phyloP scores from a whole-genome alignment of 768 basidiomycete genomes.

The Pulveroboletus sp. region DNA sequence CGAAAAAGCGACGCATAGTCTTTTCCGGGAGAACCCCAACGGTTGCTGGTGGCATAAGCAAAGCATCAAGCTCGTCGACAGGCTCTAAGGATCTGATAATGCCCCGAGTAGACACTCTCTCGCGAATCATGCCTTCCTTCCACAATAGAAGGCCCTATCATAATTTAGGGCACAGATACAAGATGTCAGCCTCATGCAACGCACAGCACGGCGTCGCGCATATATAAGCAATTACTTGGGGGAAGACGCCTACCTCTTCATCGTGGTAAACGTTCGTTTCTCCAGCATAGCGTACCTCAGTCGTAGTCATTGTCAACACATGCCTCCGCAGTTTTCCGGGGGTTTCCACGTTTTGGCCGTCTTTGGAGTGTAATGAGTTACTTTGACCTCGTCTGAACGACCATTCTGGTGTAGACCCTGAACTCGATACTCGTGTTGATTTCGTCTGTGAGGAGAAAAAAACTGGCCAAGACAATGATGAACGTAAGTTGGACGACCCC shows the following conservation, averaged over 20 bases:
- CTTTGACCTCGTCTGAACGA: constrained; percentile 1
- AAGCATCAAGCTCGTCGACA: constrained; percentile 57
- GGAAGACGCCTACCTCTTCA: constrained; percentile 37
- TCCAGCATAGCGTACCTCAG: constrained; percentile 46
- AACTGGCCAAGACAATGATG: constrained; percentile 10
- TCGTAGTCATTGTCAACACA: constrained; percentile 5
- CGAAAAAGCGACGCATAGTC: constrained; percentile 71
- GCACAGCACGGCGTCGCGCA: not conserved
- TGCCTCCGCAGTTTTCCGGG: constrained; percentile 17
- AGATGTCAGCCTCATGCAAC: not conserved
- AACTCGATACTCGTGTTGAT: constrained; percentile 3
- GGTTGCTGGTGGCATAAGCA: constrained; percentile 57
- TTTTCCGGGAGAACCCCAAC: constrained; percentile 76
- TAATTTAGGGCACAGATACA: not conserved
- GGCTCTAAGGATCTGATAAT: constrained; percentile 79
- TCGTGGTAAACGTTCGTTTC: constrained; percentile 53
- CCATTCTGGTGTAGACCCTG: constrained; percentile 16
- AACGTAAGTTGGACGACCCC: not conserved
- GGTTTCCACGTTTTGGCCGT: constrained; percentile 17
- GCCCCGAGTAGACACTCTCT: constrained; percentile 81
- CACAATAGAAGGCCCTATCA: constrained; percentile 34
- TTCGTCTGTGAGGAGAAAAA: constrained; percentile 10
- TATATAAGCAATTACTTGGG: not conserved
- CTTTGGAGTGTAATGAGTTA: constrained; percentile 2
- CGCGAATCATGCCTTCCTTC: constrained; percentile 77